These are phyloP conservation scores for Ambrosiella xylebori DNA, from an alignment of 2,329 filamentous ascomycete genomes.

Conservation along the genomic window DNA sequence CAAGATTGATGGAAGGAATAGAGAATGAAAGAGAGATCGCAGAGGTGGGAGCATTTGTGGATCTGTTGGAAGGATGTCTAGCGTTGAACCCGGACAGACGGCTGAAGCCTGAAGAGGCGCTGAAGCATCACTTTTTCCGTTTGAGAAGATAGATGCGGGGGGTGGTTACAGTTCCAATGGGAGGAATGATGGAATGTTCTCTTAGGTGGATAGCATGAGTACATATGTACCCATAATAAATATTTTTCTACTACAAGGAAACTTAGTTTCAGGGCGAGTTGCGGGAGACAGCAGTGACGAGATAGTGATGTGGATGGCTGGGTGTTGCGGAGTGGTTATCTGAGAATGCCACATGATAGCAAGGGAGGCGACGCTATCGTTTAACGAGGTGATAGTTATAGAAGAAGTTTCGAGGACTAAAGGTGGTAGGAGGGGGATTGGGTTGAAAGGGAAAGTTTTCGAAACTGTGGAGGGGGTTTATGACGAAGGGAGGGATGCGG, in stretches of 20 bases:
- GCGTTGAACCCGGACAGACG: slow-evolving; percentile 84
- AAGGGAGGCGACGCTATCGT: not conserved
- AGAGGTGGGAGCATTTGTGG: slow-evolving; percentile 68
- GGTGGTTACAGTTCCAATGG: not conserved
- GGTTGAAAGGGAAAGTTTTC: too few relatives aligned
- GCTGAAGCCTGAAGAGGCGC: slow-evolving; percentile 68
- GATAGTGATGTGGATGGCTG: not conserved
- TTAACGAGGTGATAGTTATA: too few relatives aligned
- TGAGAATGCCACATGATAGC: not conserved
- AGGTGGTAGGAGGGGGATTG: too few relatives aligned
- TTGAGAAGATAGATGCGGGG: slow-evolving; percentile 5
- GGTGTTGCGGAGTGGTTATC: not conserved
- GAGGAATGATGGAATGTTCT: not conserved
- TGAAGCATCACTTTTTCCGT: slow-evolving; percentile 72
- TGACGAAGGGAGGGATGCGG: not conserved
- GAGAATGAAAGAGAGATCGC: slow-evolving; percentile 49
- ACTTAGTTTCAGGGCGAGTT: not conserved
- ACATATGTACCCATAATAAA: too few relatives aligned
- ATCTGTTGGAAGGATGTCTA: slow-evolving; percentile 76
- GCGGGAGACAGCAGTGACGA: not conserved
- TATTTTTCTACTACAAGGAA: too few relatives aligned
- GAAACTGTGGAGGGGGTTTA: not conserved
- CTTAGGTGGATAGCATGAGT: not conserved
- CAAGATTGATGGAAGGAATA: slow-evolving; percentile 57
- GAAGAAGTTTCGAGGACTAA: too few relatives aligned